Evolutionary conservation across 2,329 filamentous ascomycete species (phyloP).

Genomic region (Xylariaceae sp.): DNA sequence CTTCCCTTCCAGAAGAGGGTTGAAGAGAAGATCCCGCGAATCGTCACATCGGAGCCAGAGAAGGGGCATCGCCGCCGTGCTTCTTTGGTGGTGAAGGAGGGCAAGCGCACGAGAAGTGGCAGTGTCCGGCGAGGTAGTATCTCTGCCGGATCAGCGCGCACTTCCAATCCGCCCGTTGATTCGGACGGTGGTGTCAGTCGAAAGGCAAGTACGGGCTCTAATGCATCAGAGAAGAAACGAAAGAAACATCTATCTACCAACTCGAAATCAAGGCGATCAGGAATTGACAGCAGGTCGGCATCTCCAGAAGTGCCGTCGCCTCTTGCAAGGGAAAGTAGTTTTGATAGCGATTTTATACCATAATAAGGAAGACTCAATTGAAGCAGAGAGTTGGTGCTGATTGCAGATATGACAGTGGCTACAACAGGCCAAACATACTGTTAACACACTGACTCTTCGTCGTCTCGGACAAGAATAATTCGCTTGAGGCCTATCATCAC

Average conservation of each 20-base stretch:
- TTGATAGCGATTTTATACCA: conserved; percentile 20
- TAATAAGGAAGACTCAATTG: too few relatives aligned
- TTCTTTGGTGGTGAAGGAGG: conserved; percentile 42
- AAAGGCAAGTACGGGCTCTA: conserved; percentile 45
- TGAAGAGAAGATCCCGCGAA: conserved; percentile 22
- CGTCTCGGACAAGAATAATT: too few relatives aligned
- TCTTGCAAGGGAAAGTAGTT: conserved; percentile 45
- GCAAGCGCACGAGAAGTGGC: conserved; percentile 47
- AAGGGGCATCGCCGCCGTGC: conserved; percentile 40
- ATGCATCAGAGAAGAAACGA: conserved; percentile 46
- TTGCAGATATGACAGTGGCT: too few relatives aligned
- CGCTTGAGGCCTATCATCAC: too few relatives aligned
- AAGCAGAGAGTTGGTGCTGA: too few relatives aligned
- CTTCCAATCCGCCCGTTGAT: conserved; percentile 47
- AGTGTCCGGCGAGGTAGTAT: conserved; percentile 51
- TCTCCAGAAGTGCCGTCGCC: conserved; percentile 54
- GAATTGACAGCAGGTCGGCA: conserved; percentile 47
- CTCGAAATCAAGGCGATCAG: conserved; percentile 41
- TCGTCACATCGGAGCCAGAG: conserved; percentile 25
- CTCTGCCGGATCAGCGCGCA: conserved; percentile 46
- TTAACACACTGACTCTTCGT: too few relatives aligned
- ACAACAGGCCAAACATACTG: too few relatives aligned
- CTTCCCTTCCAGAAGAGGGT: conserved; percentile 61
- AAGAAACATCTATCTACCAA: conserved; percentile 45
- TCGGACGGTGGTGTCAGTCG: conserved; percentile 37